Evolutionary conservation across 352 stramenopile genomes (phyloP), one percentile per base, ranked within the genome.

Genomic region (Phytophthora ramorum): DNA sequence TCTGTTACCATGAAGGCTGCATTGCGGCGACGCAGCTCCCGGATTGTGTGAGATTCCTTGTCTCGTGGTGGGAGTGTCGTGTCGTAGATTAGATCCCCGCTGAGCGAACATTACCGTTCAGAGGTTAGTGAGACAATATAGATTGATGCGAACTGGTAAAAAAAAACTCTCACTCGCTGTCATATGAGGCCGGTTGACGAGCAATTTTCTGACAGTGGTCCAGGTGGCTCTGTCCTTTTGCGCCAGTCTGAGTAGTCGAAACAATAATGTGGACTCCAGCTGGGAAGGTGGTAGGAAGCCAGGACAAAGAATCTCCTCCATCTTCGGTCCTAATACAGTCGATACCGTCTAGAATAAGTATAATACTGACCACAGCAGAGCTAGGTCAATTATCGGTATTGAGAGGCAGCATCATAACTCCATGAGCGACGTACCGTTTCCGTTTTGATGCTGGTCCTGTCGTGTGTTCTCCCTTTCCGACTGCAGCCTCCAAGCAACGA

Each of bases 261-360:
- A 92, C 73, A 38, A 95, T 82, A 60, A 93, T 87, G 1, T 83
- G 79, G 8, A 95, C 82, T n/a, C 75, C 83, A 3, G 71, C 28
- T 30, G 85, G 87, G 17, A 93, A 90, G 16, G 66, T 74, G 45
- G 81, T 95, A 19, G 87, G 85, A 19, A 95, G 70, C 87, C 87
- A 95, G n/a, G 83, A 94, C 6, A 95, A 66, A 28, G 85, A 93
- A 70, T 95, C 85, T 1, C 84, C 80, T n/a, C 87, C 87, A 40
- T 95, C 87, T 53, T 92, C 84, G 16, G 83, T 94, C 30, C 83
- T 78, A 24, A 95, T 77, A 48, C 82, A 93, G 62, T 94, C 87
- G 46, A 94, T 92, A 1, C 87, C 85, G 45, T 95, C 87, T 3
- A 95, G 60, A 28, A 95, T 72, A 10, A 95, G 76, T 12, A 95